Evolutionary conservation across 768 basidiomycete genomes (phyloP).

Genomic region (Termitomyces sp.): DNA sequence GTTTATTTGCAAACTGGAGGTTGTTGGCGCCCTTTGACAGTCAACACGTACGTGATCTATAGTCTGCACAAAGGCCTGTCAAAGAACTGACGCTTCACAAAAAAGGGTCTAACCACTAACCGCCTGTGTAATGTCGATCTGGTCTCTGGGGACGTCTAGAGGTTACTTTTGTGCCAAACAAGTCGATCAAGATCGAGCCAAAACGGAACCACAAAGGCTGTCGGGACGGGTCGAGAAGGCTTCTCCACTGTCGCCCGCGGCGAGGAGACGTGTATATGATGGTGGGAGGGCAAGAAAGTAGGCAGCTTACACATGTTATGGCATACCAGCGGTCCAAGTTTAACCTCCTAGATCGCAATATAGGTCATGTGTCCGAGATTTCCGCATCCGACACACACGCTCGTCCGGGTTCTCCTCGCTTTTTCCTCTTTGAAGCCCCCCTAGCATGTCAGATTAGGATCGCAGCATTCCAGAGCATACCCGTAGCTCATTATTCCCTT

Average conservation of each 20-base stretch:
- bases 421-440: not conserved
- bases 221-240: not conserved
- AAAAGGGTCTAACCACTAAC: not conserved
- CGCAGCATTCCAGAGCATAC: not conserved
- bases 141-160: not conserved
- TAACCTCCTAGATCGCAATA: constrained; percentile 5
- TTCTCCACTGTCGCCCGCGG: not conserved
- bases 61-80: not conserved
- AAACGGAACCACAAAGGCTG: not conserved
- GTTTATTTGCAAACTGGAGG: not conserved
- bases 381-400: constrained; percentile 1
- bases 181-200: not conserved
- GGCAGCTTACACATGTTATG: constrained; percentile 7
- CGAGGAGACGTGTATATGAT: not conserved
- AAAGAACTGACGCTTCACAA: not conserved
- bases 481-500: not conserved
- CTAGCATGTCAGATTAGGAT: not conserved
- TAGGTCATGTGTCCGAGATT: constrained; percentile 8
- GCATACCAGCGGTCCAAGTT: constrained; percentile 6
- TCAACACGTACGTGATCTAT: not conserved
- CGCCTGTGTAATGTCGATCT: not conserved
- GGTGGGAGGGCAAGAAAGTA: not conserved
- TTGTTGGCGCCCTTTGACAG: not conserved
- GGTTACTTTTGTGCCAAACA: not conserved
- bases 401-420: not conserved